Evolutionary conservation across 2,329 filamentous ascomycete species (phyloP), one percentile per base, ranked within the genome.

Genomic region (Pseudogymnoascus sp.): DNA sequence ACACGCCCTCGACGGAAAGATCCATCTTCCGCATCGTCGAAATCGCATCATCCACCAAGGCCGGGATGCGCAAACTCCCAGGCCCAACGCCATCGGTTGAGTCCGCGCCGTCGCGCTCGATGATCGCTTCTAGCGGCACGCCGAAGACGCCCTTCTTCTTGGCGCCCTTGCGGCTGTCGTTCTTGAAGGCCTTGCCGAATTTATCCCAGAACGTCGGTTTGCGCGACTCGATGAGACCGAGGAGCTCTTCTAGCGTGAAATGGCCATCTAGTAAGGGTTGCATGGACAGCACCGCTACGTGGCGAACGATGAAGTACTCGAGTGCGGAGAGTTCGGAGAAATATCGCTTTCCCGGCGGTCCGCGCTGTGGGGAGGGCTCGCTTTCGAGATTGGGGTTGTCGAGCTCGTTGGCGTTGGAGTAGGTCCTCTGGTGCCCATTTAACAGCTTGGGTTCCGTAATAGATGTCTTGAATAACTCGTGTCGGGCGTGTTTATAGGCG

Each of bases 191-290:
- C 73, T 97, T 96, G 67, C 93, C 93, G 67, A 99, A 93, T 71
- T 97, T 97, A 75, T 93, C 95, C 95, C 95, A 99, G 77, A 99
- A 96, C 0, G 91, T 97, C 23, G 91, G 86, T 69, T 96, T 96
- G 72, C 91, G 88, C 2, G 91, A 91, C 75, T 99, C 95, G 66
- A 99, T 97, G 60, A 99, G 85, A 66, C 90, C 86, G 12, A 97
- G 83, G 1, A 99, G 81, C 72, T 99, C 95, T 68, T 97, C 95
- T 64, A 97, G 83, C n/a, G 88, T 90, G 75, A 97, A 97, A 69
- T 96, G 87, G 3, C 87, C 86, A 70, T 96, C 92, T 4, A 99
- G 81, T 75, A 97, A 81, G 5, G 95, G 92, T 68, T 96, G 91
- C 87, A 99, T 96, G 0, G 91, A 93, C 65, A 99, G 80, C 5